phyloP scores from a whole-genome alignment of 495 filamentous ascomycete genomes.

The Neurospora sp. region DNA sequence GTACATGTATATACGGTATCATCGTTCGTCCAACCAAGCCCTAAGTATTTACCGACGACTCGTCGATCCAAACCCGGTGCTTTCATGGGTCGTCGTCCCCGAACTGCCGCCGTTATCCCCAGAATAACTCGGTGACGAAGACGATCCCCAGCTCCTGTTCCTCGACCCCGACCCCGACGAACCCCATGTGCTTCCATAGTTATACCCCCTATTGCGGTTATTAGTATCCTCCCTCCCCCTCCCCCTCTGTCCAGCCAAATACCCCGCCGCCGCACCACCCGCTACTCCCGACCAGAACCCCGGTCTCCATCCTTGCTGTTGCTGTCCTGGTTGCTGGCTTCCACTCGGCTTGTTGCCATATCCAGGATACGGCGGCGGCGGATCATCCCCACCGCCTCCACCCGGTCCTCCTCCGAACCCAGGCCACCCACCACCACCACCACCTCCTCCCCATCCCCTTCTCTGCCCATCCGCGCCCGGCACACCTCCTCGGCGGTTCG shows the following conservation, averaged over 20 bases:
- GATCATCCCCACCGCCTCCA: conserved; percentile 40
- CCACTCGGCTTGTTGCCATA: conserved; percentile 4
- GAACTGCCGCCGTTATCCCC: conserved; percentile 27
- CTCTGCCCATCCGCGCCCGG: conserved; percentile 8
- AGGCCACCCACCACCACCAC: conserved; percentile 21
- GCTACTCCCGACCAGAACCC: conserved; percentile 81
- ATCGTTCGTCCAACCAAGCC: not conserved
- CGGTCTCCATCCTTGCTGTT: conserved; percentile 56
- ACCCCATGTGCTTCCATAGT: conserved; percentile 27
- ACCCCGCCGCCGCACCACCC: conserved; percentile 60
- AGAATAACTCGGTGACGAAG: conserved; percentile 23
- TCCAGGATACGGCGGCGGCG: conserved; percentile 49
- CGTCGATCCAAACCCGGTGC: conserved; percentile 87
- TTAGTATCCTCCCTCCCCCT: conserved; percentile 12
- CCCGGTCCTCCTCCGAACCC: conserved; percentile 41
- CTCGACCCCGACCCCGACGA: conserved; percentile 17
- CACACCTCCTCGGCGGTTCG: conserved; percentile 2
- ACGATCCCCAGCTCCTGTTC: conserved; percentile 8
- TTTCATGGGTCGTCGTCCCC: conserved; percentile 50
- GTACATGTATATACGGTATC: not conserved
- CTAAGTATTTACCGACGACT: conserved; percentile 41
- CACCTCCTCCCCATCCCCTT: conserved; percentile 18
- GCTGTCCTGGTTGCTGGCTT: conserved; percentile 10
- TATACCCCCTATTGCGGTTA: conserved; percentile 17
- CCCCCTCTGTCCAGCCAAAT: conserved; percentile 51